These are phyloP conservation scores for Clonostachys byssicola DNA, from an alignment of 2,329 filamentous ascomycete species.

Conservation along the genomic window DNA sequence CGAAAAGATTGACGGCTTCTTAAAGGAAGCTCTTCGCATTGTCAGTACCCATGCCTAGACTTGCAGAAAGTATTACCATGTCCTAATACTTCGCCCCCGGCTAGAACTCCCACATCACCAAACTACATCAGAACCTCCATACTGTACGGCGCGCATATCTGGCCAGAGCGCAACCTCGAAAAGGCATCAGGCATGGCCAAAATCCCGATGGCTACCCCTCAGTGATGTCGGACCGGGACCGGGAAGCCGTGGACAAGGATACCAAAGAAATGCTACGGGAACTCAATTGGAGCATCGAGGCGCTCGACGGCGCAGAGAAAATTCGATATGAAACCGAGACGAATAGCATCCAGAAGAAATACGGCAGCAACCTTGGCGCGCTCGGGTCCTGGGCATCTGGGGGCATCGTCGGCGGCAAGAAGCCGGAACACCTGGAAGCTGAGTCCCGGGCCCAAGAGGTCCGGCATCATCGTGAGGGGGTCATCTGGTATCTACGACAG, in stretches of 20 bases:
- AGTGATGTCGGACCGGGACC: slow-evolving; percentile 73
- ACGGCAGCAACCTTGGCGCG: slow-evolving; percentile 59
- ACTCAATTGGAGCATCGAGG: slow-evolving; percentile 75
- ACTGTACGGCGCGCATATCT: slow-evolving; percentile 88
- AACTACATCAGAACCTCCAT: slow-evolving; percentile 74
- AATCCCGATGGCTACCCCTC: slow-evolving; percentile 39
- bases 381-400: slow-evolving; percentile 64
- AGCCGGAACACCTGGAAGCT: slow-evolving; percentile 64
- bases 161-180: slow-evolving; percentile 67
- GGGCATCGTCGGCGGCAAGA: slow-evolving; percentile 39
- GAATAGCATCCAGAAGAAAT: slow-evolving; percentile 68
- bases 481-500: slow-evolving; percentile 78
- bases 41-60: slow-evolving; percentile 41
- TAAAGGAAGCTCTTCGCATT: slow-evolving; percentile 92
- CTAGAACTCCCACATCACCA: slow-evolving; percentile 80
- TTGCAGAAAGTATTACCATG: too few species aligned
- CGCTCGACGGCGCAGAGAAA: slow-evolving; percentile 77
- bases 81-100: neutral
- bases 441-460: slow-evolving; percentile 66
- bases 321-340: slow-evolving; percentile 73
- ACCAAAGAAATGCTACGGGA: slow-evolving; percentile 83
- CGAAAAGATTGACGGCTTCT: slow-evolving; percentile 72
- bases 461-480: slow-evolving; percentile 71
- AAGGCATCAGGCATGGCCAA: slow-evolving; percentile 28
- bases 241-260: slow-evolving; percentile 82